Conservation (phyloP, 1,284 basidiomycete genomes). For the Fomes fomentarius region DNA sequence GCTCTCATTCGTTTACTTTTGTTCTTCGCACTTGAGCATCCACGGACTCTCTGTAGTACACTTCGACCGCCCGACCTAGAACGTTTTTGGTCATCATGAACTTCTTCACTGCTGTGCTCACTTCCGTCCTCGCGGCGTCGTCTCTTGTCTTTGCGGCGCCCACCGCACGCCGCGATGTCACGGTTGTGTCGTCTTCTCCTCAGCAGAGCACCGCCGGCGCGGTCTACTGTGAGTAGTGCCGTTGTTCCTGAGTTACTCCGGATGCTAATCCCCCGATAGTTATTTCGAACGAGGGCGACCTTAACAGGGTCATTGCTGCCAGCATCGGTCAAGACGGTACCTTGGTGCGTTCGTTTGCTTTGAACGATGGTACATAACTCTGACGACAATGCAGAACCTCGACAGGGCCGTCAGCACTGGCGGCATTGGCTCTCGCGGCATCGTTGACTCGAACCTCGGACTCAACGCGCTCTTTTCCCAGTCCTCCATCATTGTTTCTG, state of each 20-base stretch:
- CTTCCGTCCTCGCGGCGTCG: conserved; percentile 16
- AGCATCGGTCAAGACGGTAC: conserved; percentile 25
- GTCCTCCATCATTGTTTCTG: conserved; percentile 46
- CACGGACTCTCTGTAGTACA: too few relatives aligned
- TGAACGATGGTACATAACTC: not conserved
- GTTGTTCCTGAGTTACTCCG: not conserved
- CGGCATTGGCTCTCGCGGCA: conserved; percentile 45
- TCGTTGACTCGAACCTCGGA: conserved; percentile 32
- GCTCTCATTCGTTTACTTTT: too few relatives aligned
- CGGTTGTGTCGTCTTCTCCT: conserved; percentile 16
- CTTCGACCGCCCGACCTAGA: too few relatives aligned
- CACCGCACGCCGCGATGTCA: conserved; percentile 7
- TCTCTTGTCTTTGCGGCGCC: conserved; percentile 16
- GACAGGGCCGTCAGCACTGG: conserved; percentile 35
- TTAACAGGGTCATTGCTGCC: conserved; percentile 26
- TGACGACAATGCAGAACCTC: conserved; percentile 12
- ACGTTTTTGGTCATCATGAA: conserved; percentile 16
- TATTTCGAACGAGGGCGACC: conserved; percentile 26
- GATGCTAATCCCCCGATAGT: conserved; percentile 10
- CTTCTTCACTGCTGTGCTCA: conserved; percentile 14
- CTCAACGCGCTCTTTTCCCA: conserved; percentile 53
- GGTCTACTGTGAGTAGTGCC: conserved; percentile 19
- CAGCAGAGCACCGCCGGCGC: conserved; percentile 16
- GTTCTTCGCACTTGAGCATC: too few relatives aligned
- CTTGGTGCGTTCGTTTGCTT: conserved; percentile 8